Evolutionary conservation across 495 filamentous ascomycete species (phyloP).

Genomic region (Symbiotaphrina buchneri): DNA sequence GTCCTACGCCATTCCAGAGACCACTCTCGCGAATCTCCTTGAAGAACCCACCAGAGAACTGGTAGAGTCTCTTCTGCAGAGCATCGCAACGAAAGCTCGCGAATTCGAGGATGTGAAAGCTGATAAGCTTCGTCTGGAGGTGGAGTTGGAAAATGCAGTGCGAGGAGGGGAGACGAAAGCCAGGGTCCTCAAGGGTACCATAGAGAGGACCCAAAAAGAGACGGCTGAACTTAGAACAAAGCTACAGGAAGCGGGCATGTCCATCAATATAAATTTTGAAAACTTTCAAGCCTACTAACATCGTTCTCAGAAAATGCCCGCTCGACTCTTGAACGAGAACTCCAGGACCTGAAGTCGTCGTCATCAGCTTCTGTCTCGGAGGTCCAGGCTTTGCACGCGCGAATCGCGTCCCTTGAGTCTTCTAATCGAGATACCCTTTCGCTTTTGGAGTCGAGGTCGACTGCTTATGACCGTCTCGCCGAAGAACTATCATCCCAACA

Average conservation of each 20-base stretch:
- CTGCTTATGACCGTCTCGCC: slow-evolving; percentile 63
- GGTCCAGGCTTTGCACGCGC: slow-evolving; percentile 46
- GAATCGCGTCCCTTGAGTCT: slow-evolving; percentile 66
- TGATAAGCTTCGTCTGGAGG: slow-evolving; percentile 64
- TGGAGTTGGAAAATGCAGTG: slow-evolving; percentile 82
- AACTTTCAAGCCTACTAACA: neutral
- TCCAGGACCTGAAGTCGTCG: slow-evolving; percentile 55
- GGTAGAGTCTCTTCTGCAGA: slow-evolving; percentile 41
- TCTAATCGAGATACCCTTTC: slow-evolving; percentile 78
- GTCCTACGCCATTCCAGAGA: slow-evolving; percentile 49
- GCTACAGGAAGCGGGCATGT: slow-evolving; percentile 57
- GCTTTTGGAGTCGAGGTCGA: slow-evolving; percentile 71
- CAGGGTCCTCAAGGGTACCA: slow-evolving; percentile 51
- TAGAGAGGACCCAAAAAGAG: slow-evolving; percentile 66
- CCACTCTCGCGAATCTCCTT: slow-evolving; percentile 36
- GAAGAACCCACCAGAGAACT: slow-evolving; percentile 59
- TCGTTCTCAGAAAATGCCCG: slow-evolving; percentile 26
- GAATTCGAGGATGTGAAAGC: slow-evolving; percentile 60
- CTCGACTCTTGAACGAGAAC: slow-evolving; percentile 54
- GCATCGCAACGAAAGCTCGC: slow-evolving; percentile 45
- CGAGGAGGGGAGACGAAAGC: slow-evolving; percentile 58
- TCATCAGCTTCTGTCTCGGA: slow-evolving; percentile 57
- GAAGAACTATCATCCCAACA: slow-evolving; percentile 74
- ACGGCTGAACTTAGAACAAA: slow-evolving; percentile 55
- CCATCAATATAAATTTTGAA: neutral